These are phyloP conservation scores for Neurospora africana DNA, from an alignment of 495 filamentous ascomycete genomes.

Conservation along the genomic window DNA sequence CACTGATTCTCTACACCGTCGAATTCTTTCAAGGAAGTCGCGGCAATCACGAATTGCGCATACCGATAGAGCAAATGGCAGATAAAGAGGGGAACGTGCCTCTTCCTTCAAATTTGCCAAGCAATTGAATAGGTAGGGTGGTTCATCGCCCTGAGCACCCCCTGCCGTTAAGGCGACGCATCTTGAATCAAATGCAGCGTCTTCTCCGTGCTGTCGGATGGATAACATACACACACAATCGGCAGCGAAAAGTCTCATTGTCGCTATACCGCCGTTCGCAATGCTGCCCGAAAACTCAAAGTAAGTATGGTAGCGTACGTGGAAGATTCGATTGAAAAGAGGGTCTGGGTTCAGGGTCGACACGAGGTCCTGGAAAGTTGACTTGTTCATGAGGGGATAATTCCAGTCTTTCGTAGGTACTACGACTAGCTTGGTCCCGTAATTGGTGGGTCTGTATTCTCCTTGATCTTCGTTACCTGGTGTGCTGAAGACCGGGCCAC, in stretches of 20 bases:
- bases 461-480: background rate
- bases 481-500: background rate
- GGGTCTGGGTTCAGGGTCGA: background rate
- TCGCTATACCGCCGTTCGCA: background rate
- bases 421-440: background rate
- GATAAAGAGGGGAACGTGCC: background rate
- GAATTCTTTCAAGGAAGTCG: accelerated
- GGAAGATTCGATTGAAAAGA: background rate
- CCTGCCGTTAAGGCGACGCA: background rate
- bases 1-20: accelerated
- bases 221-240: background rate
- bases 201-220: background rate
- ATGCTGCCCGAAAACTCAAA: background rate
- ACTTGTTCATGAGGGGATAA: background rate
- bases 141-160: background rate
- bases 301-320: accelerated
- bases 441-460: background rate
- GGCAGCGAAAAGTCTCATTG: background rate
- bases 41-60: background rate
- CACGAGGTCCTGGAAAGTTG: background rate
- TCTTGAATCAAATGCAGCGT: background rate
- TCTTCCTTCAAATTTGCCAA: background rate
- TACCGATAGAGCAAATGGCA: background rate
- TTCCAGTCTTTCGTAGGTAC: accelerated
- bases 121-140: background rate